Percentiles rank a stretch among this genome's conserved stretches.
phyloP scores from a whole-genome alignment of 768 basidiomycete species.

The Russula emetica region DNA sequence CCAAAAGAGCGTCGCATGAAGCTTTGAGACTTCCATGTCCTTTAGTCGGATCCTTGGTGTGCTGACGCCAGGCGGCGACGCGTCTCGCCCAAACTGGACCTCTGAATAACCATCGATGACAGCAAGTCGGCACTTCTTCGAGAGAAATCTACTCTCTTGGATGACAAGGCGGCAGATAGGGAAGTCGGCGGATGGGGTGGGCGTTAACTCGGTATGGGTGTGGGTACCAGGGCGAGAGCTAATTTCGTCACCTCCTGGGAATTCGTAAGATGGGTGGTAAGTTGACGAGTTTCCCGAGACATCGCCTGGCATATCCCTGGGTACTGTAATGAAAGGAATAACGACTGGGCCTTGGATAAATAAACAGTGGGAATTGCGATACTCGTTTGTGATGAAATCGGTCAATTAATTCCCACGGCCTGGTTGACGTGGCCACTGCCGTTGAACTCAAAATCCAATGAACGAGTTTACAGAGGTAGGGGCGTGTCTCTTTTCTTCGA shows the following conservation, averaged over 20 bases:
- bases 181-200: constrained; percentile 1
- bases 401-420: constrained; percentile 15
- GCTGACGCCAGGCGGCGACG: constrained; percentile 45
- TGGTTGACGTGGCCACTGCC: constrained; percentile 5
- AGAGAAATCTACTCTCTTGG: constrained; percentile 43
- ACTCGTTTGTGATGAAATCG: background rate
- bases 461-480: constrained; percentile 25
- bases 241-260: constrained; percentile 44
- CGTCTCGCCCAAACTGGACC: constrained; percentile 72
- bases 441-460: constrained; percentile 1
- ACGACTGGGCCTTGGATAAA: constrained; percentile 5
- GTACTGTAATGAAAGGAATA: background rate
- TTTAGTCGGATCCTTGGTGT: constrained; percentile 68
- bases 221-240: constrained; percentile 2
- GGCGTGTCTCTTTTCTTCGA: background rate
- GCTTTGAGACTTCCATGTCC: constrained; percentile 80
- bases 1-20: constrained; percentile 75
- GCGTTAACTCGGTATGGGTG: constrained; percentile 10
- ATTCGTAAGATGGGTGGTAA: constrained; percentile 57
- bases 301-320: constrained; percentile 30
- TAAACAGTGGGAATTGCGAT: background rate
- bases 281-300: constrained; percentile 8
- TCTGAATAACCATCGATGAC: constrained; percentile 61
- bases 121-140: constrained; percentile 48
- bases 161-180: constrained; percentile 41